Base-by-base conservation (phyloP, 1,284 basidiomycete species). In the Ceratobasidium sp. region DNA sequence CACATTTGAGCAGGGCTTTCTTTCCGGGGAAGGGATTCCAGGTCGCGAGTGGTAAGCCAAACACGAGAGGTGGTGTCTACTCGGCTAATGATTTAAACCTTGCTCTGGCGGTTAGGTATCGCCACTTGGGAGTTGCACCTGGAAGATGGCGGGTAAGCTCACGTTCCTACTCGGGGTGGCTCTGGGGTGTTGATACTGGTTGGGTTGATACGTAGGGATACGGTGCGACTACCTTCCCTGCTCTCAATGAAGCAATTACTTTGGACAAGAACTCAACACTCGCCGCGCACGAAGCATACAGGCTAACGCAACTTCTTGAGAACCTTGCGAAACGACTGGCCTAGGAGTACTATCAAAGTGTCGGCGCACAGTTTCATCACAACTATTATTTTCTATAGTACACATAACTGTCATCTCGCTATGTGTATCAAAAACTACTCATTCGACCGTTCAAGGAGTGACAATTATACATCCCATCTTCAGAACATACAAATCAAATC, bases 201-300 rank as follows among this genome's bases (percentile, higher is more conserved):
- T 29, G 14, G 39, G 13, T 59, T 24, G 13, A n/a, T 13, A 4
- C 59, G 14, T 34, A 71, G 91, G 92, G 92, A 2, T 96, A 97
- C 79, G 95, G 94, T 39, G 93, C 93, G 8, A 94, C 93, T 0
- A 92, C 92, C 2, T 86, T 96, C 80, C 95, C 94, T 6, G 92
- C 88, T 19, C 84, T 96, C 58, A 93, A 90, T 0, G 94, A 96
- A 81, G 90, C 93, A 7, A 84, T 96, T 74, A 87, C 88, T 3
- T 85, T 89, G 65, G 92, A 94, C 73, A 85, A 88, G 79, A 88
- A 92, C 78, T 79, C 81, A 22, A 87, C 85, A 13, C 81, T 89
- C 68, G 90, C 90, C 1, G 83, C 88, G 77, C 81, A 86, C 75
- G 93, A 95, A 81, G 87, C 88, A n/a, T 81, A 83, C 22, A 87